Evolutionary conservation across 2,329 filamentous ascomycete species (phyloP).

Genomic region (Epicoccum nigrum): DNA sequence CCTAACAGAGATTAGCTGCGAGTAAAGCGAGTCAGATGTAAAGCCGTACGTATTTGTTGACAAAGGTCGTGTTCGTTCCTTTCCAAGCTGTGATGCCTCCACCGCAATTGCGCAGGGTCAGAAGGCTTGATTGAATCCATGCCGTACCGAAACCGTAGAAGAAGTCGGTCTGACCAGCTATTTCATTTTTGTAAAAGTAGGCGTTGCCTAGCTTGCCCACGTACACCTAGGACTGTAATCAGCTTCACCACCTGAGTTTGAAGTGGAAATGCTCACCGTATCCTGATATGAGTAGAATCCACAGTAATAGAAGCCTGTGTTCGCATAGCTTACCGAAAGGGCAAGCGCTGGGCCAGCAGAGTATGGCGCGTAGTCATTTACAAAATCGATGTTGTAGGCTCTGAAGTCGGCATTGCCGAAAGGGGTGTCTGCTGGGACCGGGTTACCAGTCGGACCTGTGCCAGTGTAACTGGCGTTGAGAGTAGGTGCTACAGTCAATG

Average conservation of each 20-base stretch:
- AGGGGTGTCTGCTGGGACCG: constrained; percentile 65
- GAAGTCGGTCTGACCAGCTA: constrained; percentile 72
- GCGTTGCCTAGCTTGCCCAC: constrained; percentile 70
- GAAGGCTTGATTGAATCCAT: constrained; percentile 61
- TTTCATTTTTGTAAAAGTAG: constrained; percentile 65
- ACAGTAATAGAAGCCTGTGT: constrained; percentile 70
- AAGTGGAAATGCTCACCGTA: constrained; percentile 54
- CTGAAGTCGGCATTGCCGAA: constrained; percentile 69
- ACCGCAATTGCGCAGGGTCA: constrained; percentile 65
- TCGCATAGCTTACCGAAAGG: constrained; percentile 66
- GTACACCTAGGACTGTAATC: constrained; percentile 48
- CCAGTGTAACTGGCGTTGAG: constrained; percentile 68
- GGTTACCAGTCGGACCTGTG: constrained; percentile 65
- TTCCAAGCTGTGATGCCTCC: constrained; percentile 75
- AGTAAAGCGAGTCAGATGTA: fast-evolving
- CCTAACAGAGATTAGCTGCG: constrained; percentile 33
- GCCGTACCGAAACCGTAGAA: constrained; percentile 71
- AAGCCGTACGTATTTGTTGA: constrained; percentile 62
- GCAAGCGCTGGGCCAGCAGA: constrained; percentile 65
- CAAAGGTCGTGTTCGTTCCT: constrained; percentile 68
- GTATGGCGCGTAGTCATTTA: constrained; percentile 63
- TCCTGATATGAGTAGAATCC: constrained; percentile 73
- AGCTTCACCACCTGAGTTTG: not conserved
- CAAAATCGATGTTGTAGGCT: constrained; percentile 70
- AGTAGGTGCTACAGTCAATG: constrained; percentile 67